A percentile compares a stretch with the other conserved stretches of the same genome.
Evolutionary conservation across 495 filamentous ascomycete species (phyloP).

Genomic region (Penicillium coffeae): DNA sequence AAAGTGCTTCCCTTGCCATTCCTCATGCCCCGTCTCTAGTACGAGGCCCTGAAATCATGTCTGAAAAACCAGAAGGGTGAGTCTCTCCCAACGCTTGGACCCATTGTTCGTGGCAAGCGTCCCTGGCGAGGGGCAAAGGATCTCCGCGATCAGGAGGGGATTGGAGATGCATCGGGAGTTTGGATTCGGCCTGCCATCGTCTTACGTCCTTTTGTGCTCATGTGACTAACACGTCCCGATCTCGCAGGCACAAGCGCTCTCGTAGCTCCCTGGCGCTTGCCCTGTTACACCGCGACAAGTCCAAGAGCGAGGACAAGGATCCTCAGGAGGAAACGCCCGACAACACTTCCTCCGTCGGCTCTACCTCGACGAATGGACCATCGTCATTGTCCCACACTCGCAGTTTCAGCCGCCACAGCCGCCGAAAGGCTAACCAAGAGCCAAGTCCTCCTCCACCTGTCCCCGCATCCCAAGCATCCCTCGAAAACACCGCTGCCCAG

Average conservation of each 20-base stretch:
- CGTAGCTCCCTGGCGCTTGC: slow-evolving; percentile 50
- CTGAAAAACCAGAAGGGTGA: slow-evolving; percentile 28
- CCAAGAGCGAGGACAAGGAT: slow-evolving; percentile 25
- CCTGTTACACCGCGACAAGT: slow-evolving; percentile 49
- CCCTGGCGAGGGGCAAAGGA: not conserved
- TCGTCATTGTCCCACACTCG: slow-evolving; percentile 25
- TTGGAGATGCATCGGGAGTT: not conserved
- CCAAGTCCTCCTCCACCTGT: slow-evolving; percentile 13
- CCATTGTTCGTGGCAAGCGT: slow-evolving; percentile 16
- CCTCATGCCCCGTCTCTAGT: not conserved
- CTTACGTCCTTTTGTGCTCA: slow-evolving; percentile 1
- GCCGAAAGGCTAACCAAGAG: slow-evolving; percentile 23
- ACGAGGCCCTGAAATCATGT: slow-evolving; percentile 12
- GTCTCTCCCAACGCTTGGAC: slow-evolving; percentile 11
- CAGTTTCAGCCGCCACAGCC: slow-evolving; percentile 30
- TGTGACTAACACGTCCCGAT: slow-evolving; percentile 27
- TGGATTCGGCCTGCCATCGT: not conserved
- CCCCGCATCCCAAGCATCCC: slow-evolving; percentile 19
- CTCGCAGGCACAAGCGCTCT: slow-evolving; percentile 50
- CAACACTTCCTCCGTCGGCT: slow-evolving; percentile 29
- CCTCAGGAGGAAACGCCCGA: slow-evolving; percentile 1
- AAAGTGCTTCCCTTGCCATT: not conserved
- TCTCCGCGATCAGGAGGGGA: not conserved
- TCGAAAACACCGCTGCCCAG: slow-evolving; percentile 27
- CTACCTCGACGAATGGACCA: slow-evolving; percentile 25